These are phyloP conservation scores for Fusarium sp. DNA, from an alignment of 2,329 filamentous ascomycete genomes.

Conservation along the genomic window DNA sequence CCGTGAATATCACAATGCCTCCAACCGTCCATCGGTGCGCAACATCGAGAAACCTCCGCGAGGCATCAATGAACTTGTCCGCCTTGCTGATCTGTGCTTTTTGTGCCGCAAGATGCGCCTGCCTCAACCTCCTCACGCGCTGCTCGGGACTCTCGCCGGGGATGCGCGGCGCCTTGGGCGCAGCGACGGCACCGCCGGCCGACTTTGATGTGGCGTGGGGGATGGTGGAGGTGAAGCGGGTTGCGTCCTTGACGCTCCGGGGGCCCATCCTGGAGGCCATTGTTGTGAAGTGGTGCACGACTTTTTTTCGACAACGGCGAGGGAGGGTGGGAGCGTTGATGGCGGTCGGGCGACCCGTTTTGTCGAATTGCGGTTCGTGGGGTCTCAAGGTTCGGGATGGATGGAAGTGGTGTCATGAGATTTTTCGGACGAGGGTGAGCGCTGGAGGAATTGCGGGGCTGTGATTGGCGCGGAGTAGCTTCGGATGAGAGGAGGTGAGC, in stretches of 20 bases:
- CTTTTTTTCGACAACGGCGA: neutral
- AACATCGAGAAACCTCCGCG: slow-evolving; percentile 68
- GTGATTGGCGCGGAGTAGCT: slow-evolving; percentile 57
- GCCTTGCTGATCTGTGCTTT: slow-evolving; percentile 69
- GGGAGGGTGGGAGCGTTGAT: neutral
- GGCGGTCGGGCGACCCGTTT: slow-evolving; percentile 2
- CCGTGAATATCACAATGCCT: slow-evolving; percentile 70
- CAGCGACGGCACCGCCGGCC: slow-evolving; percentile 55
- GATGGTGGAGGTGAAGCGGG: slow-evolving; percentile 73
- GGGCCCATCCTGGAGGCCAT: slow-evolving; percentile 66
- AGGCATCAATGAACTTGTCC: slow-evolving; percentile 65
- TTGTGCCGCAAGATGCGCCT: slow-evolving; percentile 77
- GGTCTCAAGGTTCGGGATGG: slow-evolving; percentile 40
- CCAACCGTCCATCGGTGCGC: slow-evolving; percentile 71
- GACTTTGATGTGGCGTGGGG: slow-evolving; percentile 78
- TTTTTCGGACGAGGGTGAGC: slow-evolving; percentile 51
- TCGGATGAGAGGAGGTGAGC: slow-evolving; percentile 51
- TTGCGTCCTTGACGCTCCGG: slow-evolving; percentile 84
- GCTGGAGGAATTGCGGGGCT: slow-evolving; percentile 47
- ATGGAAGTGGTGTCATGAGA: slow-evolving; percentile 56
- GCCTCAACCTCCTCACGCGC: slow-evolving; percentile 77
- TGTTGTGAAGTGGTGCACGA: slow-evolving; percentile 39
- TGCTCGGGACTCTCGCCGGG: slow-evolving; percentile 76
- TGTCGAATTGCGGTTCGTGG: slow-evolving; percentile 24
- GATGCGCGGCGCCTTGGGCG: slow-evolving; percentile 50